phyloP scores from a whole-genome alignment of 2,329 filamentous ascomycete species.

The Fusarium sp. region DNA sequence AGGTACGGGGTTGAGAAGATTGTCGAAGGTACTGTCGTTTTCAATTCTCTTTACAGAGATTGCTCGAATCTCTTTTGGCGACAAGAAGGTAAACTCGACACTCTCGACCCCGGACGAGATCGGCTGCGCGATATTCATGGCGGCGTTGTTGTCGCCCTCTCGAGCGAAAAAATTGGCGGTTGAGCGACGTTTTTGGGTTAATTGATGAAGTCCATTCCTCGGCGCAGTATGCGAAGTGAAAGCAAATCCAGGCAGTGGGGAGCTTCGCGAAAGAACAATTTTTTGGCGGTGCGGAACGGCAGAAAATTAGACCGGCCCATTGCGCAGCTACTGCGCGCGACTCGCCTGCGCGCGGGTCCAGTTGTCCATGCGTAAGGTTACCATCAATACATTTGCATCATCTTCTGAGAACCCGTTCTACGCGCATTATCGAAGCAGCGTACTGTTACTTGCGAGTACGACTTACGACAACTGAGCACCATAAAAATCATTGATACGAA shows the following conservation, averaged over 20 bases:
- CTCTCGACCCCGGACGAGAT: conserved; percentile 84
- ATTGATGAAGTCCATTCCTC: conserved; percentile 43
- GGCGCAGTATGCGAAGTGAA: conserved; percentile 35
- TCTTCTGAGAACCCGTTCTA: conserved; percentile 13
- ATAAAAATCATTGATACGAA: not conserved
- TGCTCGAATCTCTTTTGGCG: conserved; percentile 82
- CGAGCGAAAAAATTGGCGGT: conserved; percentile 38
- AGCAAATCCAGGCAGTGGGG: conserved; percentile 42
- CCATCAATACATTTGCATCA: conserved; percentile 30
- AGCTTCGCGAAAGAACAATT: conserved; percentile 49
- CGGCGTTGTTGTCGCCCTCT: conserved; percentile 41
- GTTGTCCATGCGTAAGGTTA: conserved; percentile 5
- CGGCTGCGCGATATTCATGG: conserved; percentile 82
- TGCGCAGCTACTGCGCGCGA: conserved; percentile 22
- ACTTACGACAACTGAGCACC: not conserved
- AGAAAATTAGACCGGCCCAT: conserved; percentile 53
- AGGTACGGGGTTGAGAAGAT: conserved; percentile 86
- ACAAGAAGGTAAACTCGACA: conserved; percentile 90
- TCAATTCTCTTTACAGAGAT: conserved; percentile 95
- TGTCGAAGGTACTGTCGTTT: conserved; percentile 94
- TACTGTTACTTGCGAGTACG: not conserved
- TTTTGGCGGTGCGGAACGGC: conserved; percentile 62
- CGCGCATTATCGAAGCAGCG: not conserved
- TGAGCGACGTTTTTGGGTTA: conserved; percentile 43
- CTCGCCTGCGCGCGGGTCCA: conserved; percentile 9